These are phyloP conservation scores for Kurtzmaniella quercitrusa DNA, from an alignment of 1,139 yeast species.

Conservation along the genomic window DNA sequence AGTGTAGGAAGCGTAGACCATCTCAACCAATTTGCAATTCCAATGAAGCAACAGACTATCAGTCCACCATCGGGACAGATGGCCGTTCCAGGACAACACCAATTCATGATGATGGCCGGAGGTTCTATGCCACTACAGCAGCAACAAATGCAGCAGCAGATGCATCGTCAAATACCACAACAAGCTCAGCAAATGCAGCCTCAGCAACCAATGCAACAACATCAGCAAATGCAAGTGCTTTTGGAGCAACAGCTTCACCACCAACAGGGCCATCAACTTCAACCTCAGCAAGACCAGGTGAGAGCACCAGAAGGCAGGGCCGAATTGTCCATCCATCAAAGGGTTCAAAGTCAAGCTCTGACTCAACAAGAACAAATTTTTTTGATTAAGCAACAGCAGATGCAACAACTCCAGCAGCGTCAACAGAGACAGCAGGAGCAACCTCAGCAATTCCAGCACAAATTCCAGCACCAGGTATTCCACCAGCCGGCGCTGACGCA, in stretches of 20 bases:
- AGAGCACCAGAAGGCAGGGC: background rate
- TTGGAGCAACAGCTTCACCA: constrained; percentile 2
- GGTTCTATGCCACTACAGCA: constrained; percentile 3
- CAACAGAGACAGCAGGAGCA: constrained; percentile 5
- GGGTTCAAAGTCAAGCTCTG: background rate
- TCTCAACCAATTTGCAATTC: background rate
- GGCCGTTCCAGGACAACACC: background rate
- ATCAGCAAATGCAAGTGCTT: constrained; percentile 3
- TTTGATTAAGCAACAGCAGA: constrained; percentile 7
- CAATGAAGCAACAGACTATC: background rate
- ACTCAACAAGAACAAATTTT: constrained; percentile 8
- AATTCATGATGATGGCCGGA: background rate
- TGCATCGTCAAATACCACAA: constrained; percentile 7
- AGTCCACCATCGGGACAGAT: constrained; percentile 1
- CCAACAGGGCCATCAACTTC: background rate
- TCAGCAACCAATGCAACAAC: constrained; percentile 6
- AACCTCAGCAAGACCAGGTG: background rate
- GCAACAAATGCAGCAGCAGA: constrained; percentile 6
- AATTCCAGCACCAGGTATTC: constrained; percentile 2
- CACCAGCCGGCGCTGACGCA: constrained; percentile 3
- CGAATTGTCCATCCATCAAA: background rate
- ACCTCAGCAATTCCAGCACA: constrained; percentile 7
- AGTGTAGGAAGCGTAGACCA: background rate
- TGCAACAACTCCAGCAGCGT: constrained; percentile 6
- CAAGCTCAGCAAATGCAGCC: background rate